phyloP scores from a whole-genome alignment of 768 basidiomycete genomes.

The Zangia roseola region DNA sequence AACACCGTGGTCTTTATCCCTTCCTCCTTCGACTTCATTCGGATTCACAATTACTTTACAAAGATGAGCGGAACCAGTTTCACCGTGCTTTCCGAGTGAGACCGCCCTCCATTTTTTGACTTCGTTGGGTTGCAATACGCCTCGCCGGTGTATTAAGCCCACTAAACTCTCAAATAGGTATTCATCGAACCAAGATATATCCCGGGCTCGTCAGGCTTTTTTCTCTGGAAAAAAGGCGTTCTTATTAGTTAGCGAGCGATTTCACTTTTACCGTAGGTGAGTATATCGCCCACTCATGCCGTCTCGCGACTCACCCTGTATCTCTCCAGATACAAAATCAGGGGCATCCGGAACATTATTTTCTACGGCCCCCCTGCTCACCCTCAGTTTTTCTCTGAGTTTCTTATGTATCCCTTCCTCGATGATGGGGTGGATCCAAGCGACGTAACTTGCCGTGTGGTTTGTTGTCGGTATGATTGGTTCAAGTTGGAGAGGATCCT shows the following conservation, averaged over 20 bases:
- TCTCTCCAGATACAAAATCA: constrained; percentile 76
- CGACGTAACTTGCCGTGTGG: constrained; percentile 78
- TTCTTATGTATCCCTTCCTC: constrained; percentile 87
- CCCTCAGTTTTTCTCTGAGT: constrained; percentile 88
- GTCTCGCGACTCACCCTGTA: constrained; percentile 1
- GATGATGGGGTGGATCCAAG: constrained; percentile 83
- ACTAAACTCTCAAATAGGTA: constrained; percentile 51
- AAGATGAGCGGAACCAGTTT: constrained; percentile 71
- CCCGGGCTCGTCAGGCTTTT: constrained; percentile 89
- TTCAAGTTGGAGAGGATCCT: constrained; percentile 81
- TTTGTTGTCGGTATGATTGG: constrained; percentile 90
- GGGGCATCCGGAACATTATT: constrained; percentile 88
- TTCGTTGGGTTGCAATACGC: background rate
- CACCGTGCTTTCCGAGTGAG: constrained; percentile 87
- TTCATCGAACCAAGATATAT: constrained; percentile 91
- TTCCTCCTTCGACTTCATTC: constrained; percentile 95
- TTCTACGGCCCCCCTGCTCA: constrained; percentile 94
- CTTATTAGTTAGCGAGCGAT: constrained; percentile 92
- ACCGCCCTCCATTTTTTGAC: background rate
- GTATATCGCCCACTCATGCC: constrained; percentile 10
- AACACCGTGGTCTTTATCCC: constrained; percentile 90
- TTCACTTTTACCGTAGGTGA: constrained; percentile 93
- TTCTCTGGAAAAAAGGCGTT: constrained; percentile 86
- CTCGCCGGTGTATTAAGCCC: background rate
- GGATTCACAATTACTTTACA: constrained; percentile 83